Evolutionary conservation across 1,139 yeast species (phyloP).

Genomic region (Geotrichum macrosporum): DNA sequence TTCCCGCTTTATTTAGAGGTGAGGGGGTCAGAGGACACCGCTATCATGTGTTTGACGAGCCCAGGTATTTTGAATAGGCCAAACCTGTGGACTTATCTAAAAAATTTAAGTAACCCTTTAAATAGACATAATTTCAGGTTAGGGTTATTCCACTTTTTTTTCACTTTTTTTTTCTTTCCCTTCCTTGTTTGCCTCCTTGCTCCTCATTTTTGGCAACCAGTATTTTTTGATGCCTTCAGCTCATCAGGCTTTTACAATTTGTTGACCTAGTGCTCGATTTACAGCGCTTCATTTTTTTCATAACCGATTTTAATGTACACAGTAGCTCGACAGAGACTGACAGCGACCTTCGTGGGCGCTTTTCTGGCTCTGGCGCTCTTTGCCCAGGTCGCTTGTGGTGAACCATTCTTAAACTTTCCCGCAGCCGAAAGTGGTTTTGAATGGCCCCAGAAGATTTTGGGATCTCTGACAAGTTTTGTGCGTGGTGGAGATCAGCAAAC

Average conservation of each 20-base stretch:
- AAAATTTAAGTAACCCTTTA: too few relatives aligned
- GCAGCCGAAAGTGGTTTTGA: conserved; percentile 16
- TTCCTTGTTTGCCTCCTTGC: too few relatives aligned
- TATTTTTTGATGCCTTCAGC: too few relatives aligned
- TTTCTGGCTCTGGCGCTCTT: conserved; percentile 16
- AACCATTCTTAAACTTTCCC: conserved; percentile 7
- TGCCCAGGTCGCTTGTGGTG: conserved; percentile 6
- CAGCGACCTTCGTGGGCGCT: conserved; percentile 20
- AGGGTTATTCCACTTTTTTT: too few relatives aligned
- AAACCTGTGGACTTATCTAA: too few relatives aligned
- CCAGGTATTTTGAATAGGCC: conserved; percentile 59
- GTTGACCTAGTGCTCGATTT: too few relatives aligned
- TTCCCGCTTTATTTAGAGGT: conserved; percentile 83
- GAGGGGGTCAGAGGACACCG: conserved; percentile 91
- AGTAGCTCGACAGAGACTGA: conserved; percentile 16
- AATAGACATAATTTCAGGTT: too few relatives aligned
- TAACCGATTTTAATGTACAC: not conserved
- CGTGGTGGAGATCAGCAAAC: conserved; percentile 15
- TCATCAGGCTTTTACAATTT: too few relatives aligned
- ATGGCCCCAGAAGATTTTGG: conserved; percentile 12
- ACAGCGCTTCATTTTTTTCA: not conserved
- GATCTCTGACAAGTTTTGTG: conserved; percentile 4
- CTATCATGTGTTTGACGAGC: conserved; percentile 89
- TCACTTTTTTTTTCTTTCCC: too few relatives aligned
- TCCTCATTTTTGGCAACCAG: too few relatives aligned